phyloP scores from a whole-genome alignment of 2,329 filamentous ascomycete genomes.

The Venturiaceae sp. region DNA sequence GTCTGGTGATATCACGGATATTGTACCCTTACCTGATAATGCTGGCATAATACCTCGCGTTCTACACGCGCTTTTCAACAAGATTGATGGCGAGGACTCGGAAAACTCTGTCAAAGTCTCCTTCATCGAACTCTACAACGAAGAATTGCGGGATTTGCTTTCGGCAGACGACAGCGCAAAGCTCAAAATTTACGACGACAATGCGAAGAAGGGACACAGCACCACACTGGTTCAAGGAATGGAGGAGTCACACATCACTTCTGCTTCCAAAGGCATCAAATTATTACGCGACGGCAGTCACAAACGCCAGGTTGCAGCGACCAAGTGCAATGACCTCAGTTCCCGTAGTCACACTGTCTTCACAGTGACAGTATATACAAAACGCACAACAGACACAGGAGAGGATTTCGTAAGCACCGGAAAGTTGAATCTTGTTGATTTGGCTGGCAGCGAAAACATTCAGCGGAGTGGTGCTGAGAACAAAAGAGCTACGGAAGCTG shows the following conservation, averaged over 20 bases:
- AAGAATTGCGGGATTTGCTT: slow-evolving; percentile 85
- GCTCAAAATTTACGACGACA: slow-evolving; percentile 92
- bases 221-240: slow-evolving; percentile 91
- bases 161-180: slow-evolving; percentile 73
- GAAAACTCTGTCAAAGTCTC: slow-evolving; percentile 95
- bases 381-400: slow-evolving; percentile 68
- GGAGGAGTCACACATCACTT: slow-evolving; percentile 91
- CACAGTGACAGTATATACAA: slow-evolving; percentile 86
- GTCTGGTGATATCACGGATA: slow-evolving; percentile 94
- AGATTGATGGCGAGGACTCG: slow-evolving; percentile 66
- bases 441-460: slow-evolving; percentile 96
- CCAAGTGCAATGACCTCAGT: slow-evolving; percentile 98
- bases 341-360: slow-evolving; percentile 97
- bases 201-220: slow-evolving; percentile 71
- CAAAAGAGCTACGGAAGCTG: slow-evolving; percentile 91
- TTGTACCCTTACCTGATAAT: slow-evolving; percentile 78
- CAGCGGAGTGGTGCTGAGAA: slow-evolving; percentile 95
- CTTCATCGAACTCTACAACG: slow-evolving; percentile 97
- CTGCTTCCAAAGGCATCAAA: slow-evolving; percentile 75
- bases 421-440: slow-evolving; percentile 91
- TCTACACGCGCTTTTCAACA: slow-evolving; percentile 76
- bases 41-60: slow-evolving; percentile 94
- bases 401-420: slow-evolving; percentile 86
- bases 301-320: slow-evolving; percentile 95
- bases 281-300: slow-evolving; percentile 81